Evolutionary conservation across 306 rosid genomes (phyloP).

Genomic region (Dryas octopetala): DNA sequence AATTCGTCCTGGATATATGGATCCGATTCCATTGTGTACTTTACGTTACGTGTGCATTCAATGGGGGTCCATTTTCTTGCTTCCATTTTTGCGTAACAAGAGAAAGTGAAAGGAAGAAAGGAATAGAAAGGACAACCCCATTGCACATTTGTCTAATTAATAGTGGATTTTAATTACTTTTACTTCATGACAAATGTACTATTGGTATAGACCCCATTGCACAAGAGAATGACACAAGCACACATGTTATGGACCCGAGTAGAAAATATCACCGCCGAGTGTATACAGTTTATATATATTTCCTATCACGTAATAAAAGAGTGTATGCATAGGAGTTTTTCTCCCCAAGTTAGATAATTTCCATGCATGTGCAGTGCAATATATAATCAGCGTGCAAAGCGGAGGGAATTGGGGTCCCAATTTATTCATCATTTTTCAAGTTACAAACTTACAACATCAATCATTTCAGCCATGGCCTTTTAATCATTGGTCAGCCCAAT

Average conservation of each 20-base stretch:
- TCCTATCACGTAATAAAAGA: too few species aligned
- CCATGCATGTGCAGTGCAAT: not conserved
- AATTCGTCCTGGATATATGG: not conserved
- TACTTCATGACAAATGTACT: too few species aligned
- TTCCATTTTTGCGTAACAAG: not conserved
- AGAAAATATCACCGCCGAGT: too few species aligned
- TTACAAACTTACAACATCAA: not conserved
- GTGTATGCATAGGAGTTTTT: too few species aligned
- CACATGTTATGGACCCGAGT: too few species aligned
- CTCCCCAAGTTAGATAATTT: too few species aligned
- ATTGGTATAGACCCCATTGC: too few species aligned
- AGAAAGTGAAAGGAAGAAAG: not conserved
- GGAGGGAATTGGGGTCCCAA: not conserved
- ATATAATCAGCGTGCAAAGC: not conserved
- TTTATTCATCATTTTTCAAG: not conserved
- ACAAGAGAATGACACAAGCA: too few species aligned
- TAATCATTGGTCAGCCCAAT: constrained; percentile 17
- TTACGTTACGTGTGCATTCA: not conserved
- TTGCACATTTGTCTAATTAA: not conserved
- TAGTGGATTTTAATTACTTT: too few species aligned
- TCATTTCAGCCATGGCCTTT: not conserved
- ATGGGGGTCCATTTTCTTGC: constrained; percentile 7
- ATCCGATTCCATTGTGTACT: not conserved
- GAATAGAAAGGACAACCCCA: not conserved
- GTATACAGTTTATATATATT: too few species aligned